These are phyloP conservation scores for Phytopythium oedochilum DNA, from an alignment of 352 stramenopile species.

Conservation along the genomic window DNA sequence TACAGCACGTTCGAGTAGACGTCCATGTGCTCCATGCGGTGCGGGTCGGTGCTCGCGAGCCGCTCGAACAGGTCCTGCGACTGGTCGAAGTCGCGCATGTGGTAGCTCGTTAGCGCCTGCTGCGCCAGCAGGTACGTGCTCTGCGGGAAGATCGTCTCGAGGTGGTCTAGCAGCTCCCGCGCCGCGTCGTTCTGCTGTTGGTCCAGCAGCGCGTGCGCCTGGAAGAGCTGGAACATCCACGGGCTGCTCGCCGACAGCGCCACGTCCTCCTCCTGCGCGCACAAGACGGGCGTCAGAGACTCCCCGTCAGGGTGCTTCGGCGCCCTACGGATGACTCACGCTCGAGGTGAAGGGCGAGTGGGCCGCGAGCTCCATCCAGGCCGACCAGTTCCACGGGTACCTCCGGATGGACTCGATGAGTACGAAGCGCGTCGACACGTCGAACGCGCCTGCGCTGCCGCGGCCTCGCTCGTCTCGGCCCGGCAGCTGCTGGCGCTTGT, in stretches of 20 bases:
- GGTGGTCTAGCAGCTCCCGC: slow-evolving; percentile 38
- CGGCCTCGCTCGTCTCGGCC: slow-evolving; percentile 9
- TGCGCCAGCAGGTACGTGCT: slow-evolving; percentile 75
- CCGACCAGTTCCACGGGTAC: slow-evolving; percentile 94
- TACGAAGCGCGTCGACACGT: slow-evolving; percentile 59
- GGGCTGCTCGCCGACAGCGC: slow-evolving; percentile 39
- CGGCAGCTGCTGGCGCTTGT: slow-evolving; percentile 29
- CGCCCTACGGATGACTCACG: slow-evolving; percentile 13
- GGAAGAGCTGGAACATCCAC: slow-evolving; percentile 86
- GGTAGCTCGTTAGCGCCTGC: slow-evolving; percentile 74
- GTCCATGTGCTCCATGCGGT: slow-evolving; percentile 81
- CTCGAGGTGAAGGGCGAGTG: slow-evolving; percentile 61
- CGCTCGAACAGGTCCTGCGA: slow-evolving; percentile 74
- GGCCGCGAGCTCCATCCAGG: slow-evolving; percentile 93
- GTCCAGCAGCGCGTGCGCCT: slow-evolving; percentile 72
- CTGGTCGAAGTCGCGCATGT: slow-evolving; percentile 79
- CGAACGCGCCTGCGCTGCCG: no score
- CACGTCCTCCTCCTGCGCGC: slow-evolving; percentile 48
- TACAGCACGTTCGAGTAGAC: slow-evolving; percentile 87
- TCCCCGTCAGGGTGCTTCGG: no score
- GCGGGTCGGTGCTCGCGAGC: slow-evolving; percentile 52
- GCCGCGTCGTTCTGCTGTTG: slow-evolving; percentile 76
- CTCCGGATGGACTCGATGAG: slow-evolving; percentile 62
- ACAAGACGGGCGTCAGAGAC: slow-evolving; percentile 11
- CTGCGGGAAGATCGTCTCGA: slow-evolving; percentile 52